Evolutionary conservation across 139 green algal genomes (phyloP), one percentile per base, ranked within the genome.

Genomic region (Picochlorum sp.): DNA sequence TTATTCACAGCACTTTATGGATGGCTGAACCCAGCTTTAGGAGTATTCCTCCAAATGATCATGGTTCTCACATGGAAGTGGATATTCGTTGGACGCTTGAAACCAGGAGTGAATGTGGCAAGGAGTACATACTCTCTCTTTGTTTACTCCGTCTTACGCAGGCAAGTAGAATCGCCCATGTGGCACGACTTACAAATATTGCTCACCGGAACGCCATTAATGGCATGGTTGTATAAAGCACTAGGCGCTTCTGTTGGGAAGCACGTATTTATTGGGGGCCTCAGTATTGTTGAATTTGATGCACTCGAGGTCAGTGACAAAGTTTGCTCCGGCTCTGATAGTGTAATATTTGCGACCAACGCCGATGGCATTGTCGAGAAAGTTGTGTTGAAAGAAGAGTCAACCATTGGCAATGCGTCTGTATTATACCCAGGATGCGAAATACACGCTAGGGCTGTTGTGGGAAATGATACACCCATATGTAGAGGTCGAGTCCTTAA

Each of bases 231-330:
- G 30, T 68, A 68, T 20, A 49, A 49, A 18, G 30, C 26, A 4
- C 16, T 73, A 34, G 71, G 71, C 20, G 66, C 66, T 11, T 68
- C 65, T 37, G 45, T 77, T 38, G 73, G 73, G 7, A 59, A 65
- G 49, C 63, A 65, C 16, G 65, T 80, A 16, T 72, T 75, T 32
- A 30, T 68, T 38, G 34, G 34, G 7, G 23, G 21, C 7, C 16
- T 68, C 11, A 63, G 37, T 7, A 38, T 68, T 14, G 20, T 63
- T 24, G 62, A 68, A 26, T 67, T 49, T 6, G 62, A 68, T 37
- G 38, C 49, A 18, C 6, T 68, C 6, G 38, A 54, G n/a, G 26
- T 68, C 32, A 32, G 23, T 16, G 62, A 68, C 38, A 41, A 68
- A 38, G 56, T 23, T 20, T 62, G 30, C 30, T 62, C 32, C 9